phyloP scores from a whole-genome alignment of 805 yeast species.

The Blastobotrys mokoenaii region DNA sequence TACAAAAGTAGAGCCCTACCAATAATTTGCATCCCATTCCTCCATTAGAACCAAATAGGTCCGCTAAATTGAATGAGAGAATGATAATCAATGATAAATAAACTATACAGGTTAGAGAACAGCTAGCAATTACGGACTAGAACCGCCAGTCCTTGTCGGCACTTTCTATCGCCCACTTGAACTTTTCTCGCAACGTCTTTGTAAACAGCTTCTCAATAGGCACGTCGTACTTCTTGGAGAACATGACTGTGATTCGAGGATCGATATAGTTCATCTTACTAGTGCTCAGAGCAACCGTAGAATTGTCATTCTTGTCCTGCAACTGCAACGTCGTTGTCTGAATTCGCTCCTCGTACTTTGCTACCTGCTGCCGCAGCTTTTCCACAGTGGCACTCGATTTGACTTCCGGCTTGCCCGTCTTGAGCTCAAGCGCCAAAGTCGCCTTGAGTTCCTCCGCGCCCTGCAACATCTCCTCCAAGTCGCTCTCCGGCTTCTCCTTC shows the following conservation, averaged over 20 bases:
- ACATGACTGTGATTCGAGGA: constrained; percentile 84
- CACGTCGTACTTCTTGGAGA: constrained; percentile 74
- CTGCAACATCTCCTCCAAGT: constrained; percentile 50
- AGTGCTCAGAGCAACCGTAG: constrained; percentile 87
- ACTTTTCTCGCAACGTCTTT: constrained; percentile 84
- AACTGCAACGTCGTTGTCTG: constrained; percentile 60
- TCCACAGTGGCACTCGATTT: constrained; percentile 49
- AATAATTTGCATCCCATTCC: too few species aligned
- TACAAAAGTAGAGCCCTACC: too few species aligned
- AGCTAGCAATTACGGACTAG: too few species aligned
- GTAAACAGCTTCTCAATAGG: constrained; percentile 91
- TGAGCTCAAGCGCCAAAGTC: constrained; percentile 46
- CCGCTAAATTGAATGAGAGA: too few species aligned
- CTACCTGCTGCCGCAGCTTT: constrained; percentile 63
- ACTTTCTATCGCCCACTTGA: constrained; percentile 92
- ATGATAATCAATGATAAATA: constrained; percentile 1
- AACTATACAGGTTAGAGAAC: too few species aligned
- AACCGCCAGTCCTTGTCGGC: constrained; percentile 85
- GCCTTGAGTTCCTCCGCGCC: constrained; percentile 34
- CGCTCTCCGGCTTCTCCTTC: constrained; percentile 44
- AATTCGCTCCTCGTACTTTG: constrained; percentile 63
- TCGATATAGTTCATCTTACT: constrained; percentile 93
- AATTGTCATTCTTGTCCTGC: constrained; percentile 89
- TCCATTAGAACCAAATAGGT: too few species aligned
- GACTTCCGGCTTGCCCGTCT: constrained; percentile 45